phyloP scores from a whole-genome alignment of 306 rosid genomes.

The Cicer bijugum region DNA sequence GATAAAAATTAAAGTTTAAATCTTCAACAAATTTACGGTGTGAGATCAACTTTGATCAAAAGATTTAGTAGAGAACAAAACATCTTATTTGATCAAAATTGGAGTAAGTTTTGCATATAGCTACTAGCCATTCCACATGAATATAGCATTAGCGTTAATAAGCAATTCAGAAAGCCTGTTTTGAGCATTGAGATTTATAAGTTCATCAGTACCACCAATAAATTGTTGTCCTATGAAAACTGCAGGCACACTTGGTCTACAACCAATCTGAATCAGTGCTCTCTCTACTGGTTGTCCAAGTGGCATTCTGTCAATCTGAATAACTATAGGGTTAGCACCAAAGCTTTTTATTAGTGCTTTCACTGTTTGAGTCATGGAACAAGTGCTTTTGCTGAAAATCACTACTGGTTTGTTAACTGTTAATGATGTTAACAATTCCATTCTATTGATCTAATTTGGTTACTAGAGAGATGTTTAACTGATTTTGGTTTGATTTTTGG shows the following conservation, averaged over 20 bases:
- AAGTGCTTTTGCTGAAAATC: conserved; percentile 70
- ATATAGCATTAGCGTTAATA: conserved; percentile 61
- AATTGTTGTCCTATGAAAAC: conserved; percentile 74
- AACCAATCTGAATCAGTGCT: conserved; percentile 52
- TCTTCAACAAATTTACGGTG: no score
- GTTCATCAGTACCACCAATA: conserved; percentile 65
- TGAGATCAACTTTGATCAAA: not conserved
- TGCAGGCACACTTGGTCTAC: conserved; percentile 70
- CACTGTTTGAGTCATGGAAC: conserved; percentile 60
- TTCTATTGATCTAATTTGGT: conserved; percentile 37
- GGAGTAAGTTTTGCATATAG: conserved; percentile 4
- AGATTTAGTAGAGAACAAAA: not conserved
- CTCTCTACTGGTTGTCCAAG: conserved; percentile 61
- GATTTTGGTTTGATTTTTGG: not conserved
- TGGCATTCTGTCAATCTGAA: conserved; percentile 62
- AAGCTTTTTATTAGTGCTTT: conserved; percentile 56
- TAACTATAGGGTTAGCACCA: conserved; percentile 57
- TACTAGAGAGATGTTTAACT: not conserved
- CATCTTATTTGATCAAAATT: not conserved
- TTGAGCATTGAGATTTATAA: conserved; percentile 63
- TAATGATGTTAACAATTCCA: conserved; percentile 61
- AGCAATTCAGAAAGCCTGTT: conserved; percentile 66
- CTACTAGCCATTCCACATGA: conserved; percentile 44
- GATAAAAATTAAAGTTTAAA: no score
- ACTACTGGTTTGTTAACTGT: conserved; percentile 71